A percentile compares a stretch with the other conserved stretches of the same genome.
Evolutionary conservation across 768 basidiomycete species (phyloP).

Genomic region (Tricholoma saponaceum): DNA sequence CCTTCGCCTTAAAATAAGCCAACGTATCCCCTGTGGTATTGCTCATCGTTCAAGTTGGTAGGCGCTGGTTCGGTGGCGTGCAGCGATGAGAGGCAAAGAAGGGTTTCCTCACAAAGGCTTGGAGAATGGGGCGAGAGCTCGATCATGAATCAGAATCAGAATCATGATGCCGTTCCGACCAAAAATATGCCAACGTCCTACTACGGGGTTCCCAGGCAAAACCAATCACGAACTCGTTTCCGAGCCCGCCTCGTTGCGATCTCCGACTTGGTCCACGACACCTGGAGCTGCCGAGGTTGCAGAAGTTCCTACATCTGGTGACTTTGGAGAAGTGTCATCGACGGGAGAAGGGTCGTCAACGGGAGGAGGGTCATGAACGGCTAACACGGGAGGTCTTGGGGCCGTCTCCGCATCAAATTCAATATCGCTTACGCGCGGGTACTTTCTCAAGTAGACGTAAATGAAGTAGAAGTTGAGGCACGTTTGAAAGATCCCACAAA

Average conservation of each 20-base stretch:
- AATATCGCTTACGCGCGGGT: neutral
- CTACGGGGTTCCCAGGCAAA: neutral
- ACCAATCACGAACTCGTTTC: neutral
- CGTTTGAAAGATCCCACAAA: neutral
- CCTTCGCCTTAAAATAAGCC: too few species aligned
- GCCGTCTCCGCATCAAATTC: neutral
- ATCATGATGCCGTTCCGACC: too few species aligned
- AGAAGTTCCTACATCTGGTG: neutral
- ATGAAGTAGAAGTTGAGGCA: slow-evolving; percentile 1
- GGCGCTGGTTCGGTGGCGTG: too few species aligned
- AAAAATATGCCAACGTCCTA: too few species aligned
- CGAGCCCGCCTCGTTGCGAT: neutral
- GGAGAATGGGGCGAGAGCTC: too few species aligned
- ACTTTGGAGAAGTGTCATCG: neutral
- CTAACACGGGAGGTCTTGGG: neutral
- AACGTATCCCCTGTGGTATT: too few species aligned
- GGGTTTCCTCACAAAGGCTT: too few species aligned
- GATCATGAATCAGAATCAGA: too few species aligned
- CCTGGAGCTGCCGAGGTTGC: neutral
- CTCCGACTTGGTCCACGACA: neutral
- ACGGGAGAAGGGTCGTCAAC: neutral
- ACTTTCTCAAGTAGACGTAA: neutral
- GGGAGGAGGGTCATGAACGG: neutral
- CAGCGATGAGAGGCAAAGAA: too few species aligned
- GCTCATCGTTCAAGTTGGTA: too few species aligned